Conservation (phyloP, 192 early-diverging fungal species). For the Phlyctochytrium planicorne region DNA sequence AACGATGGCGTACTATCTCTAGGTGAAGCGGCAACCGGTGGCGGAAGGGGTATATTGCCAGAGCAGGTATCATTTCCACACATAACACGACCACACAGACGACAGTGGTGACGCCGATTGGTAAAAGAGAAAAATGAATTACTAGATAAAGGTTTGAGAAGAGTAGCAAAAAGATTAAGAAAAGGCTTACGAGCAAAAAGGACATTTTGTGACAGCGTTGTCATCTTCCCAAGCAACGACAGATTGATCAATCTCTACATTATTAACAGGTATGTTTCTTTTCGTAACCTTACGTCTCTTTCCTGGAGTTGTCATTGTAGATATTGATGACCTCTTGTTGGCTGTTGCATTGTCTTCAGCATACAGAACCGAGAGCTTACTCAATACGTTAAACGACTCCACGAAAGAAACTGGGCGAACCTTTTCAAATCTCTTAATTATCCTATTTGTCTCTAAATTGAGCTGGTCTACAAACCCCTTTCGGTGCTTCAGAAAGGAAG, state of each 20-base stretch:
- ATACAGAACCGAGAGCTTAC: conserved; percentile 21
- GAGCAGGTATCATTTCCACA: conserved; percentile 36
- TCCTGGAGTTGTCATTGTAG: not conserved
- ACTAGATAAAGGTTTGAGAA: conserved; percentile 7
- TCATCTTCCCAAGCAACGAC: conserved; percentile 53
- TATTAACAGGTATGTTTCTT: not conserved
- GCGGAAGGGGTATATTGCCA: not conserved
- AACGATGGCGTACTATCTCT: too few species aligned
- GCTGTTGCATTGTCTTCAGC: conserved; percentile 13
- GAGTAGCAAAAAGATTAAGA: not conserved
- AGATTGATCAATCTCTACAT: conserved; percentile 37
- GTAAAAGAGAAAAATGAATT: conserved; percentile 30
- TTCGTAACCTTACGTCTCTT: not conserved
- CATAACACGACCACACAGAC: conserved; percentile 50
- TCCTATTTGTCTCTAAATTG: conserved; percentile 47
- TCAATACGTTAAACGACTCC: too few species aligned
- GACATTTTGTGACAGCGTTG: conserved; percentile 35
- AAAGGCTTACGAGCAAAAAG: conserved; percentile 38
- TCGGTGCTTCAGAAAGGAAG: conserved; percentile 37
- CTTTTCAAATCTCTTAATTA: conserved; percentile 56
- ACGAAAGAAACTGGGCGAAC: too few species aligned
- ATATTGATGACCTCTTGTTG: conserved; percentile 7
- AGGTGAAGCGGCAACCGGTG: too few species aligned
- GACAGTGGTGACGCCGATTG: conserved; percentile 54
- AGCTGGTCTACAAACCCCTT: conserved; percentile 32